Evolutionary conservation across 768 basidiomycete genomes (phyloP).

Genomic region (Suillus decipiens): DNA sequence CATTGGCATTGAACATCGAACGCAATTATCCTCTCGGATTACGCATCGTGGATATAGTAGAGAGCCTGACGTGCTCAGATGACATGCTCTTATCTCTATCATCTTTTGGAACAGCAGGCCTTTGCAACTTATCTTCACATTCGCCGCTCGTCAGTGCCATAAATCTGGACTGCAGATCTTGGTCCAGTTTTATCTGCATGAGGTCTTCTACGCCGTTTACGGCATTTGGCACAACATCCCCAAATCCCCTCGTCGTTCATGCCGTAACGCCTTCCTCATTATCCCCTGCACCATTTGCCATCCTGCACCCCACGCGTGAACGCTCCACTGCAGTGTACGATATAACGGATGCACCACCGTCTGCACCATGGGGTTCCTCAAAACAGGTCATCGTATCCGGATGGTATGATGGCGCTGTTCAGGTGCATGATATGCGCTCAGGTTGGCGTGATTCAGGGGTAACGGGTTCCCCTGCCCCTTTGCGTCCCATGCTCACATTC

Average conservation of each 20-base stretch:
- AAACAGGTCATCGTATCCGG: constrained; percentile 75
- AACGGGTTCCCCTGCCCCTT: constrained; percentile 32
- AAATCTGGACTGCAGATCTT: constrained; percentile 55
- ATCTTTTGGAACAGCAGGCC: constrained; percentile 49
- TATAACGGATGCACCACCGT: constrained; percentile 58
- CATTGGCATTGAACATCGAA: constrained; percentile 23
- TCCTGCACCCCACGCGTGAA: constrained; percentile 43
- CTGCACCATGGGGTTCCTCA: constrained; percentile 69
- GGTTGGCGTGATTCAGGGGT: constrained; percentile 22
- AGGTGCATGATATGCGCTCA: constrained; percentile 71
- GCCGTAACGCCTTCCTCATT: constrained; percentile 49
- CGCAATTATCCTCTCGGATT: constrained; percentile 27
- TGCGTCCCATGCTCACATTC: constrained; percentile 61
- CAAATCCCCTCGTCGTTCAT: constrained; percentile 58
- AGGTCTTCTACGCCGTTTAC: constrained; percentile 57
- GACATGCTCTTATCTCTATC: constrained; percentile 57
- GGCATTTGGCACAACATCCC: constrained; percentile 62
- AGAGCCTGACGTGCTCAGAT: constrained; percentile 53
- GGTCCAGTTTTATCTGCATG: constrained; percentile 61
- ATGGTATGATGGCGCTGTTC: constrained; percentile 79
- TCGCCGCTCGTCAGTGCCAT: constrained; percentile 32
- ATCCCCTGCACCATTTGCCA: constrained; percentile 47
- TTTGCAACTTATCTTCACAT: constrained; percentile 33
- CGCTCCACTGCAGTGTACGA: constrained; percentile 68
- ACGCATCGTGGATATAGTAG: constrained; percentile 51